Percentiles rank a stretch among this genome's conserved stretches.
phyloP scores from a whole-genome alignment of 352 stramenopile genomes.

The Phytophthora crassamura region DNA sequence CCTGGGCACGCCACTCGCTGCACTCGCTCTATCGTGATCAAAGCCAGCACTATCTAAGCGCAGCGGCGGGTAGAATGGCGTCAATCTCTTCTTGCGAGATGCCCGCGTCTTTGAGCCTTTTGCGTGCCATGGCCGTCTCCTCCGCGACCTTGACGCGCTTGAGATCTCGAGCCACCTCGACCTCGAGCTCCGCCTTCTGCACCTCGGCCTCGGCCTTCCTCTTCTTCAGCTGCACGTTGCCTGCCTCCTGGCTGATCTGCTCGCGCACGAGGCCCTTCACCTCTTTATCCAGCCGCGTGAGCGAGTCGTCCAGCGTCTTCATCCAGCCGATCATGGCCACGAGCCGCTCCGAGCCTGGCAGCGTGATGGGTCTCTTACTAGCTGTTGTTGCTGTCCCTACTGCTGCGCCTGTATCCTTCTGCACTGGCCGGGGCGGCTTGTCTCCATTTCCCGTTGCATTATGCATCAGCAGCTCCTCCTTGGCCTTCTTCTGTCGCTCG shows the following conservation, averaged over 20 bases:
- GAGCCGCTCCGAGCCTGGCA: constrained; percentile 29
- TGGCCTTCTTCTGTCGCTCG: constrained; percentile 36
- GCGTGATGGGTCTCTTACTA: constrained; percentile 23
- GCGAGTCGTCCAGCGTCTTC: constrained; percentile 39
- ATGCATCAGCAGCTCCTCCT: constrained; percentile 31
- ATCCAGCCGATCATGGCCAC: constrained; percentile 41
- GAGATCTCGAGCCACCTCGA: constrained; percentile 38
- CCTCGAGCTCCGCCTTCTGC: constrained; percentile 38
- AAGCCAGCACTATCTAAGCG: constrained; percentile 17
- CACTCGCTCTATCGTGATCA: constrained; percentile 7
- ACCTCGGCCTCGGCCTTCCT: constrained; percentile 39
- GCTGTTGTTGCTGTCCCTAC: constrained; percentile 1
- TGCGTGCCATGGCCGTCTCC: constrained; percentile 38
- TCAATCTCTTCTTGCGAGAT: constrained; percentile 43
- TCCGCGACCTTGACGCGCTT: constrained; percentile 41
- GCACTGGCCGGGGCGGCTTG: constrained; percentile 10
- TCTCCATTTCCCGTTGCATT: background rate
- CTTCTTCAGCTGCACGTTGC: constrained; percentile 26
- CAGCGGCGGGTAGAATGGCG: constrained; percentile 26
- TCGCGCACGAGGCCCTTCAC: constrained; percentile 30
- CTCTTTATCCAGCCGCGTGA: constrained; percentile 35
- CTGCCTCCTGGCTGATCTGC: constrained; percentile 30
- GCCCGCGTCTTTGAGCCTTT: constrained; percentile 41
- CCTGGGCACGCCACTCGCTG: too few species aligned
- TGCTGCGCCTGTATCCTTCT: constrained; percentile 24